A percentile compares a stretch with the other conserved stretches of the same genome.
Conservation (phyloP, 164 flowering plant species). For the Houttuynia cordata region DNA sequence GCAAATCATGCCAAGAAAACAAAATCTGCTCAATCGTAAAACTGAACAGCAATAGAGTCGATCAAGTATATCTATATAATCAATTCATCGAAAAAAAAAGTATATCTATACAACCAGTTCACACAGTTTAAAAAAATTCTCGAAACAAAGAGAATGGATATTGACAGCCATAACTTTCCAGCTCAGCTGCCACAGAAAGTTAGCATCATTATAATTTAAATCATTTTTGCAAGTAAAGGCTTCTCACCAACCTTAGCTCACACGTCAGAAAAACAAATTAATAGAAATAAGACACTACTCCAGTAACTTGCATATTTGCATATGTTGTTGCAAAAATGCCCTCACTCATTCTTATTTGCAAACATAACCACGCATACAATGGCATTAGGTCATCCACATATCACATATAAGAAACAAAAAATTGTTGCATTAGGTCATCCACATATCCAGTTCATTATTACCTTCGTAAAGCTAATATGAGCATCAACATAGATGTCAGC, state of each 20-base stretch:
- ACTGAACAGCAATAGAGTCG: background rate
- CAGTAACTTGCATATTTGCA: no score
- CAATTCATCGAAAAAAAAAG: background rate
- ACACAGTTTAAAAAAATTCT: no score
- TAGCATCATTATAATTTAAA: no score
- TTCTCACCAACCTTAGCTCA: background rate
- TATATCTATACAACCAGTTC: background rate
- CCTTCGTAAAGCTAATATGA: constrained; percentile 79
- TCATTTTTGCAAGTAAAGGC: no score
- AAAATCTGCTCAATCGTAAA: background rate
- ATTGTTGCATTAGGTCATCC: background rate
- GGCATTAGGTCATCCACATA: background rate
- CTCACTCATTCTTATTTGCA: no score
- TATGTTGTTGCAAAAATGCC: no score
- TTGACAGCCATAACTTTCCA: no score
- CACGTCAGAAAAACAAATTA: background rate
- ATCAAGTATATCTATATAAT: background rate
- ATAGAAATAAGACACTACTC: background rate
- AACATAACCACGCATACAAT: no score
- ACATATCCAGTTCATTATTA: constrained; percentile 20
- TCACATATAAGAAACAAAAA: background rate
- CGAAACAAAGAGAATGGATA: no score
- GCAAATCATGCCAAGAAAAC: background rate
- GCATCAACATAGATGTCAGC: constrained; percentile 73
- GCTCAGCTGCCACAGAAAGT: no score